phyloP scores from a whole-genome alignment of 2,329 filamentous ascomycete species.

The Cladophialophora bantiana region DNA sequence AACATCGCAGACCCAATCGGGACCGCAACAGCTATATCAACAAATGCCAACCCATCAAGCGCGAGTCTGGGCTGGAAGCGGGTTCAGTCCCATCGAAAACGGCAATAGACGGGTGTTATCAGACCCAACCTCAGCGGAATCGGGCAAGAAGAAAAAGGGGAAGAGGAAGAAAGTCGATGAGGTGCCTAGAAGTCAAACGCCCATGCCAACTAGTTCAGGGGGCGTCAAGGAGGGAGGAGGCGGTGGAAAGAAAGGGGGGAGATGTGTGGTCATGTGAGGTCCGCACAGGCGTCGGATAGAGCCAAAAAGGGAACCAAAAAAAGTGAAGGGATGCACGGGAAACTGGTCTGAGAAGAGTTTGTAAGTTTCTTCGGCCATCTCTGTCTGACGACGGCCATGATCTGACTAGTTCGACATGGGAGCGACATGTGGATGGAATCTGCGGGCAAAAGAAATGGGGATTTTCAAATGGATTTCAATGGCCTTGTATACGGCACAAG shows the following conservation, averaged over 20 bases:
- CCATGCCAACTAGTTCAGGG: conserved; percentile 11
- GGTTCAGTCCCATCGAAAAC: conserved; percentile 7
- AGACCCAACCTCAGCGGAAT: conserved; percentile 9
- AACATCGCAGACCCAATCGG: conserved; percentile 5
- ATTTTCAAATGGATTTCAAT: neutral
- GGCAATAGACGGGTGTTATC: conserved; percentile 13
- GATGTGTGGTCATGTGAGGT: conserved; percentile 39
- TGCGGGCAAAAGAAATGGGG: neutral
- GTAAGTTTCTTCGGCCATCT: neutral
- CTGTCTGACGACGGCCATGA: neutral
- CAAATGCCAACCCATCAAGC: conserved; percentile 17
- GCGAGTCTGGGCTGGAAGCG: conserved; percentile 18
- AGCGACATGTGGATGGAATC: neutral
- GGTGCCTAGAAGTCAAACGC: conserved; percentile 22
- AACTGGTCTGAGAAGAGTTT: neutral
- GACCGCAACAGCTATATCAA: conserved; percentile 13
- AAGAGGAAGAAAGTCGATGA: conserved; percentile 28
- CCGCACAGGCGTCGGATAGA: neutral
- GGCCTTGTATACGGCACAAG: neutral
- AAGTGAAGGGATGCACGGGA: neutral
- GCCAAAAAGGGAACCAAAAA: neutral
- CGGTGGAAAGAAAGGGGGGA: conserved; percentile 28
- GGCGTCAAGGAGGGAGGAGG: conserved; percentile 7
- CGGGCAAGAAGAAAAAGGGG: conserved; percentile 27
- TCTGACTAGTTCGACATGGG: neutral